These are phyloP conservation scores for Colletotrichum sansevieriae DNA, from an alignment of 2,329 filamentous ascomycete genomes.

Conservation along the genomic window DNA sequence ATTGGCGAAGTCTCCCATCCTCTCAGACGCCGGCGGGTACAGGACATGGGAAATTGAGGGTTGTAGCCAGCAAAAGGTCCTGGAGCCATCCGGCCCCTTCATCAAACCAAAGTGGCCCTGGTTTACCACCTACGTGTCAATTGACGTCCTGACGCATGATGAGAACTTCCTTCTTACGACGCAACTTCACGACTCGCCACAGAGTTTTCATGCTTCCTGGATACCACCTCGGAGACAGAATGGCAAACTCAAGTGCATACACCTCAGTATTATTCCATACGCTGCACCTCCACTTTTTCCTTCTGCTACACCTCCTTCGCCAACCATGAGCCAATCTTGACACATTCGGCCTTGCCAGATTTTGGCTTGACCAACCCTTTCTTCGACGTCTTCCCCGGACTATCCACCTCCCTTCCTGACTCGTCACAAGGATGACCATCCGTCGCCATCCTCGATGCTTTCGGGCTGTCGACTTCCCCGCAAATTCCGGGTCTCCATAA, in stretches of 20 bases:
- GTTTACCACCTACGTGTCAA: constrained; percentile 17
- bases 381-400: constrained; percentile 29
- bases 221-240: constrained; percentile 24
- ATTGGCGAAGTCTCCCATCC: constrained; percentile 35
- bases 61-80: constrained; percentile 12
- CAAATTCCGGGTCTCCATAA: constrained; percentile 34
- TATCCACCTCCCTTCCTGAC: constrained; percentile 36
- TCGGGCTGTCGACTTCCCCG: constrained; percentile 26
- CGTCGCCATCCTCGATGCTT: constrained; percentile 11
- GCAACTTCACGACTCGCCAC: constrained; percentile 35
- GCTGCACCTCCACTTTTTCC: background rate
- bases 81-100: background rate
- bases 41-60: constrained; percentile 1
- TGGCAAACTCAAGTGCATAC: background rate
- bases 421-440: constrained; percentile 28
- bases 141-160: constrained; percentile 16
- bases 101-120: background rate
- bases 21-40: constrained; percentile 13
- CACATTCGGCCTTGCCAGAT: constrained; percentile 8
- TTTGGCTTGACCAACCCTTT: constrained; percentile 22
- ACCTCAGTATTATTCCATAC: background rate
- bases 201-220: constrained; percentile 18
- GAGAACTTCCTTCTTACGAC: constrained; percentile 22
- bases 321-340: constrained; percentile 16
- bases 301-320: constrained; percentile 12